phyloP scores from a whole-genome alignment of 345 rosid species.

The Streptanthus diversifolius region DNA sequence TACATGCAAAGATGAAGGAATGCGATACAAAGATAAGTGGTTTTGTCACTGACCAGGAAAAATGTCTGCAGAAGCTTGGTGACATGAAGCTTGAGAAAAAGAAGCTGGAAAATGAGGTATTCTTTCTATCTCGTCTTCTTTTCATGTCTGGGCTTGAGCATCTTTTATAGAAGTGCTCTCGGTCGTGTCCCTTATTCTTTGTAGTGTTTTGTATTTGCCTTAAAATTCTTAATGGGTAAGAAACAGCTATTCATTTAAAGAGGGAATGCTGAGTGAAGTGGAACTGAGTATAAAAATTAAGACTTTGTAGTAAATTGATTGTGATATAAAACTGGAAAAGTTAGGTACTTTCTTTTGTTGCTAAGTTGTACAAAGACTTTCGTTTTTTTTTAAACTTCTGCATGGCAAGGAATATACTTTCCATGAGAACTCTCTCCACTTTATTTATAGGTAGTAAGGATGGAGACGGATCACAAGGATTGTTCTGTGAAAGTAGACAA shows the following conservation, averaged over 20 bases:
- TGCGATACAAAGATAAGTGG: constrained; percentile 82
- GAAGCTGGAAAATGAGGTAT: constrained; percentile 97
- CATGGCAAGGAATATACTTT: constrained; percentile 13
- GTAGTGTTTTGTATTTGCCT: neutral
- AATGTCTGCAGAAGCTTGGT: constrained; percentile 60
- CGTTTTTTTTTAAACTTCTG: neutral
- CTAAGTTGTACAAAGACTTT: neutral
- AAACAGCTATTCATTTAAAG: neutral
- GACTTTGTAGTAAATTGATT: neutral
- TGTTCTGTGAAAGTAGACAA: constrained; percentile 78
- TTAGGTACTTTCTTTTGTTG: neutral
- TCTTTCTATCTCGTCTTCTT: neutral
- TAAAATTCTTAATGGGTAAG: neutral
- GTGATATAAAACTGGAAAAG: neutral
- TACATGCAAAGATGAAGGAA: constrained; percentile 82
- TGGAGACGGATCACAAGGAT: constrained; percentile 90
- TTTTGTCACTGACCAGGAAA: constrained; percentile 65
- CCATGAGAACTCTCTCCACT: constrained; percentile 8
- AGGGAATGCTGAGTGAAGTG: neutral
- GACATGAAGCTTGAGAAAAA: constrained; percentile 82
- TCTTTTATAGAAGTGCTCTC: neutral
- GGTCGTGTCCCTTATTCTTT: neutral
- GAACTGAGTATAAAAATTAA: neutral
- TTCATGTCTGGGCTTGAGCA: neutral
- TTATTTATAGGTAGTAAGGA: constrained; percentile 57